Evolutionary conservation across 495 filamentous ascomycete genomes (phyloP).

Genomic region (Thermochaetoides thermophila): DNA sequence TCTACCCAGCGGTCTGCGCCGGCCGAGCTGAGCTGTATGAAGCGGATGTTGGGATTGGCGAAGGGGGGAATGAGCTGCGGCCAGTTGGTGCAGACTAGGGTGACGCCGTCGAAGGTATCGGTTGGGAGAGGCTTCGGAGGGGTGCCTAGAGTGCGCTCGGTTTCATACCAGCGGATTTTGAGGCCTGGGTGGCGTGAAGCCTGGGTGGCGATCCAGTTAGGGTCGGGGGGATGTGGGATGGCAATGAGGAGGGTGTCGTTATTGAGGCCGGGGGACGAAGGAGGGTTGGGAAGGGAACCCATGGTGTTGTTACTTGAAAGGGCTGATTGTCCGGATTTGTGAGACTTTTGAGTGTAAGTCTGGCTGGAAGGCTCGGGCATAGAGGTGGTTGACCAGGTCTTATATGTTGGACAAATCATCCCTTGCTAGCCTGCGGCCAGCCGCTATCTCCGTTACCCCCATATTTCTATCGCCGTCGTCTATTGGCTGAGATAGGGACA

Average conservation of each 20-base stretch:
- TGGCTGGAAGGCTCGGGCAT: too few species aligned
- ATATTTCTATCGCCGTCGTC: too few species aligned
- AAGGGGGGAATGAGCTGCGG: conserved; percentile 20
- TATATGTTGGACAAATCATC: too few species aligned
- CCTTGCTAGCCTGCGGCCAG: too few species aligned
- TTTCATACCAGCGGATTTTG: conserved; percentile 15
- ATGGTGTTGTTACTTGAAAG: too few species aligned
- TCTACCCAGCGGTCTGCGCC: conserved; percentile 54
- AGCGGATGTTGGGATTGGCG: too few species aligned
- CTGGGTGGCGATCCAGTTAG: conserved; percentile 15
- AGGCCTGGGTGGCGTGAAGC: conserved; percentile 15
- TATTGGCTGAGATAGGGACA: too few species aligned
- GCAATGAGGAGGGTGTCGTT: conserved; percentile 11
- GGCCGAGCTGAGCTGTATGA: conserved; percentile 64
- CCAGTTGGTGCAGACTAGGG: conserved; percentile 10
- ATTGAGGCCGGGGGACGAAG: conserved; percentile 1
- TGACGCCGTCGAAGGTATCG: conserved; percentile 16
- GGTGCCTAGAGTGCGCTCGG: too few species aligned
- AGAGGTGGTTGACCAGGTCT: too few species aligned
- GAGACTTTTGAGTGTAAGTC: too few species aligned
- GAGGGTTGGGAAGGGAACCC: not conserved
- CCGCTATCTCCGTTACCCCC: too few species aligned
- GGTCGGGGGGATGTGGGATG: conserved; percentile 5
- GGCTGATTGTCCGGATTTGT: too few species aligned
- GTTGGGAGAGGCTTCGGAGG: not conserved